phyloP scores from a whole-genome alignment of 495 filamentous ascomycete species.

The Tuber umbilicatum region DNA sequence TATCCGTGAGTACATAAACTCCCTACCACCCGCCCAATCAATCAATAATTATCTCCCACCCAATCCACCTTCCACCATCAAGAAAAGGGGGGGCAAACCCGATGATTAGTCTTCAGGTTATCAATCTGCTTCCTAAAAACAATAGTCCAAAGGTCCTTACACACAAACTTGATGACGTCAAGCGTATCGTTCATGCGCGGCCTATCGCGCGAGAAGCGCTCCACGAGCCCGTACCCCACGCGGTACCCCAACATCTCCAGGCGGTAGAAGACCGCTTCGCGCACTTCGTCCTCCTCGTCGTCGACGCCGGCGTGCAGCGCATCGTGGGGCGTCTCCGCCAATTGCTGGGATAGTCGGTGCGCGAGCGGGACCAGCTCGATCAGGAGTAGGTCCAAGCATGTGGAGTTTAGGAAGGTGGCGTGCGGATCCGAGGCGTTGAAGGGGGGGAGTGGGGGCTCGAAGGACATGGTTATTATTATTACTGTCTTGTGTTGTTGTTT shows the following conservation, averaged over 20 bases:
- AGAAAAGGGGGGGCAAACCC: slow-evolving; percentile 48
- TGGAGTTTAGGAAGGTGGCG: slow-evolving; percentile 68
- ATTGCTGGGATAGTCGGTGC: slow-evolving; percentile 58
- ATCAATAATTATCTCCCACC: neutral
- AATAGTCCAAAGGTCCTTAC: slow-evolving; percentile 93
- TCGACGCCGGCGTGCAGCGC: slow-evolving; percentile 32
- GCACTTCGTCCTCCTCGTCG: slow-evolving; percentile 71
- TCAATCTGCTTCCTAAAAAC: slow-evolving; percentile 96
- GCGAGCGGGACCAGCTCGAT: slow-evolving; percentile 96
- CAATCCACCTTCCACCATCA: no score
- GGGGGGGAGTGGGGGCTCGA: slow-evolving; percentile 62
- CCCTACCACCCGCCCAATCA: slow-evolving; percentile 50
- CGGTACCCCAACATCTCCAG: slow-evolving; percentile 84
- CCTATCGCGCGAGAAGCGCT: slow-evolving; percentile 81
- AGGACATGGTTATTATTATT: slow-evolving; percentile 57
- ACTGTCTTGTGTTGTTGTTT: neutral
- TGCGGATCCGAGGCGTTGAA: slow-evolving; percentile 69
- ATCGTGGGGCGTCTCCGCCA: neutral
- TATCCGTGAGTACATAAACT: slow-evolving; percentile 93
- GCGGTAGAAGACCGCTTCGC: slow-evolving; percentile 74
- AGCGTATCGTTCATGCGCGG: slow-evolving; percentile 81
- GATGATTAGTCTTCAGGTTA: slow-evolving; percentile 96
- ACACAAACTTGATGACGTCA: slow-evolving; percentile 93
- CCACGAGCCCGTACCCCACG: slow-evolving; percentile 86
- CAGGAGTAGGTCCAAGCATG: slow-evolving; percentile 83